These are phyloP conservation scores for Pharus latifolius DNA, from an alignment of 176 grass and related monocot genomes.

Conservation along the genomic window DNA sequence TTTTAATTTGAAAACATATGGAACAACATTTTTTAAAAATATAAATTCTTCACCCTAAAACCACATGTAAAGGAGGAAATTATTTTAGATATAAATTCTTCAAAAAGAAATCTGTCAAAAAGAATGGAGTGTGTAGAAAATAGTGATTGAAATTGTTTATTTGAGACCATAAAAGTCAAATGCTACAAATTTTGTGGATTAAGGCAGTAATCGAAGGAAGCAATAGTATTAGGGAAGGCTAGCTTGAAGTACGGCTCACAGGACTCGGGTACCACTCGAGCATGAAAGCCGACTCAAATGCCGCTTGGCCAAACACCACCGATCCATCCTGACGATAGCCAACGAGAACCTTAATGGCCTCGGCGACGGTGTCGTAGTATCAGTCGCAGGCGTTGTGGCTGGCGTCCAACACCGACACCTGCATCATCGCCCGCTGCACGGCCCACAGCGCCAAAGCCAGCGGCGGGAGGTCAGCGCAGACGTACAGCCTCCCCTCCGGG, in stretches of 20 bases:
- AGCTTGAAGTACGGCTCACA: not conserved
- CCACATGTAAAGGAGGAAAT: no score
- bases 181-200: no score
- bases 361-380: not conserved
- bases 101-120: no score
- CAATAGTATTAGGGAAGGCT: not conserved
- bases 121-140: no score
- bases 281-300: not conserved
- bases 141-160: no score
- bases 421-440: not conserved
- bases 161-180: no score
- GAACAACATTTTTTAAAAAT: no score
- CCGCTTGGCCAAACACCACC: not conserved
- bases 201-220: no score
- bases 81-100: no score
- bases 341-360: not conserved
- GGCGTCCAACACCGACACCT: not conserved
- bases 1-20: no score
- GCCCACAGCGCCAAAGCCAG: not conserved
- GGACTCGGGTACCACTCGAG: not conserved
- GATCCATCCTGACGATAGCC: not conserved
- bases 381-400: not conserved
- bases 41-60: no score
- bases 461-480: constrained; percentile 14
- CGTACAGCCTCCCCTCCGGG: not conserved